A percentile compares a stretch with the other conserved stretches of the same genome.
Conservation (phyloP, 257 asterid species). For the Gardenia jasminoides region DNA sequence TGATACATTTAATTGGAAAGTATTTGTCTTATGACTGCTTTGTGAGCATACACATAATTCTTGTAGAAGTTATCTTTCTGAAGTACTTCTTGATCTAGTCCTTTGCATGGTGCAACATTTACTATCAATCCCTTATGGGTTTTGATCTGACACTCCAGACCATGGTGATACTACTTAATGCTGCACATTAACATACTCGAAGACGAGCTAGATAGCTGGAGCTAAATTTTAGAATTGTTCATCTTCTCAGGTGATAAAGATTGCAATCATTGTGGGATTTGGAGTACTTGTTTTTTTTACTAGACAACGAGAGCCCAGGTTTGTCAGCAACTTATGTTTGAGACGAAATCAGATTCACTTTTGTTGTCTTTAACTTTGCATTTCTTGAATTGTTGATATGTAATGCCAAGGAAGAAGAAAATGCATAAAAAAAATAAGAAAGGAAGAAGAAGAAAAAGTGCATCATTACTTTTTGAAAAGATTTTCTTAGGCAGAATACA, state of each 20-base stretch:
- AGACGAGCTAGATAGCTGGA: neutral
- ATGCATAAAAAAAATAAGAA: neutral
- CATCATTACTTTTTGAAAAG: neutral
- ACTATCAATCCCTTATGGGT: neutral
- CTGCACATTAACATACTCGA: neutral
- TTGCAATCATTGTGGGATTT: constrained; percentile 68
- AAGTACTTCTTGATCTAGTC: neutral
- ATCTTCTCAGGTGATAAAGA: constrained; percentile 53
- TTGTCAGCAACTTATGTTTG: neutral
- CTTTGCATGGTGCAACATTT: neutral
- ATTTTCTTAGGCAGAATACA: neutral
- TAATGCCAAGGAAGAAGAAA: neutral
- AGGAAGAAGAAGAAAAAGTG: neutral
- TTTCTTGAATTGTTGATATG: neutral
- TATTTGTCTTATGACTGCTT: neutral
- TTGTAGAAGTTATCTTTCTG: neutral
- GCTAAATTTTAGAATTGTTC: constrained; percentile 1
- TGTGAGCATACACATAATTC: neutral
- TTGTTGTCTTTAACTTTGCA: neutral
- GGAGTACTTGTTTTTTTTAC: constrained; percentile 77
- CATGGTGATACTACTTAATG: neutral
- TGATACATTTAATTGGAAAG: neutral
- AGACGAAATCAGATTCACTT: neutral
- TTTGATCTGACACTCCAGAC: neutral
- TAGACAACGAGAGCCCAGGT: constrained; percentile 79